Conservation (phyloP, 345 rosid species). For the Excoecaria cochinchinensis region DNA sequence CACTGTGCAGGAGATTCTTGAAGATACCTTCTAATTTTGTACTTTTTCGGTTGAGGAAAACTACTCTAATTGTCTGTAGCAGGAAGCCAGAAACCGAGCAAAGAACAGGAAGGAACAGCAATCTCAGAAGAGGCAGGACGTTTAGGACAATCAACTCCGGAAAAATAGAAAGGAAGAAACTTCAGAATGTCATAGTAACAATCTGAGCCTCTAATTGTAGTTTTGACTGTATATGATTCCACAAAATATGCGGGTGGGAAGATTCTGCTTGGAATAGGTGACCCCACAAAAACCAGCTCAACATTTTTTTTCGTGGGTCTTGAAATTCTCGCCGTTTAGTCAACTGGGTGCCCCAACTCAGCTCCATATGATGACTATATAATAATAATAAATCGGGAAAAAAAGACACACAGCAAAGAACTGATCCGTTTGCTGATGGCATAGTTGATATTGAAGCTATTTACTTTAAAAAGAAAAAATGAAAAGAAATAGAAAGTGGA, state of each 20-base stretch:
- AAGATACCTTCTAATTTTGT: background rate
- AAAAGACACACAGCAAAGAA: background rate
- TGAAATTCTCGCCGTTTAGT: slow-evolving; percentile 6
- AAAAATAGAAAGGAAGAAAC: background rate
- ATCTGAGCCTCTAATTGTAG: background rate
- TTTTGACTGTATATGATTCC: background rate
- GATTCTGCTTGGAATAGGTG: slow-evolving; percentile 13
- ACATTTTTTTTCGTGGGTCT: background rate
- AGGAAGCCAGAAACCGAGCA: background rate
- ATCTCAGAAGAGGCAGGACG: background rate
- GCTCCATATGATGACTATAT: background rate
- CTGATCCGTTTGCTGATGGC: slow-evolving; percentile 2
- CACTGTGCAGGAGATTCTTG: slow-evolving; percentile 10
- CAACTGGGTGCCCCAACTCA: background rate
- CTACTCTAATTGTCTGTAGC: background rate
- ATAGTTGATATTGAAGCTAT: background rate
- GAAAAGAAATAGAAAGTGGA: background rate
- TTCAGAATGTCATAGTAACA: background rate
- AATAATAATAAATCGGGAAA: background rate
- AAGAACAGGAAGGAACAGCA: background rate
- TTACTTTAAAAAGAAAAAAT: background rate
- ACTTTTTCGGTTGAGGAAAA: too few species aligned
- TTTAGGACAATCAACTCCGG: background rate
- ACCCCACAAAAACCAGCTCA: slow-evolving; percentile 12
- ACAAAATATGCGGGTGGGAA: background rate